Conservation (phyloP, 306 rosid species). For the Medicago lupulina region DNA sequence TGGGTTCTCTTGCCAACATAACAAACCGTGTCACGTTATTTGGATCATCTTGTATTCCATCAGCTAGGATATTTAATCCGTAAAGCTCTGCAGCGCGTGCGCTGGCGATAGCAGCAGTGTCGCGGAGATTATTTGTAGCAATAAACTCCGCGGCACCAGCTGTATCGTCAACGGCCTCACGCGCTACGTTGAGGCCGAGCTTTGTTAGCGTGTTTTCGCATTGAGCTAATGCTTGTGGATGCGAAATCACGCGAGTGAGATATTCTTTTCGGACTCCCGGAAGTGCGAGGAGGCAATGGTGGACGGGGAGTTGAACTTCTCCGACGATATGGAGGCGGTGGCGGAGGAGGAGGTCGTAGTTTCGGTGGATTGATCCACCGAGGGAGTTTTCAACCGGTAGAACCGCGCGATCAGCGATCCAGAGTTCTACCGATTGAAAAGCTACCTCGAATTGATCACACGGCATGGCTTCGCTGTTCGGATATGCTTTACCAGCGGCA, state of each 20-base stretch:
- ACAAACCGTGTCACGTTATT: constrained; percentile 91
- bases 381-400: constrained; percentile 90
- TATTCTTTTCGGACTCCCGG: constrained; percentile 86
- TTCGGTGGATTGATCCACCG: constrained; percentile 94
- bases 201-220: constrained; percentile 85
- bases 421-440: constrained; percentile 92
- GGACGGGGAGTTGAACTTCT: constrained; percentile 88
- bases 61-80: constrained; percentile 72
- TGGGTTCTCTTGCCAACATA: constrained; percentile 93
- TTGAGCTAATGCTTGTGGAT: constrained; percentile 92
- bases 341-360: constrained; percentile 93
- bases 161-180: constrained; percentile 95
- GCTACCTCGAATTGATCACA: constrained; percentile 98
- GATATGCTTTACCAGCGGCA: constrained; percentile 94
- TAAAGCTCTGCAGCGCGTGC: constrained; percentile 91
- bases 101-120: constrained; percentile 89
- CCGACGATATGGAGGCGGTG: constrained; percentile 98
- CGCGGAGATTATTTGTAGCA: constrained; percentile 68
- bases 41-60: constrained; percentile 92
- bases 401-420: constrained; percentile 97
- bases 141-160: constrained; percentile 94
- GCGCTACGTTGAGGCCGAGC: constrained; percentile 82
- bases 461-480: constrained; percentile 91
- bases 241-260: constrained; percentile 84
- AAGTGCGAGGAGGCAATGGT: constrained; percentile 91